Base-by-base conservation (phyloP, 2,329 filamentous ascomycete genomes). In the Samsoniella hepiali region DNA sequence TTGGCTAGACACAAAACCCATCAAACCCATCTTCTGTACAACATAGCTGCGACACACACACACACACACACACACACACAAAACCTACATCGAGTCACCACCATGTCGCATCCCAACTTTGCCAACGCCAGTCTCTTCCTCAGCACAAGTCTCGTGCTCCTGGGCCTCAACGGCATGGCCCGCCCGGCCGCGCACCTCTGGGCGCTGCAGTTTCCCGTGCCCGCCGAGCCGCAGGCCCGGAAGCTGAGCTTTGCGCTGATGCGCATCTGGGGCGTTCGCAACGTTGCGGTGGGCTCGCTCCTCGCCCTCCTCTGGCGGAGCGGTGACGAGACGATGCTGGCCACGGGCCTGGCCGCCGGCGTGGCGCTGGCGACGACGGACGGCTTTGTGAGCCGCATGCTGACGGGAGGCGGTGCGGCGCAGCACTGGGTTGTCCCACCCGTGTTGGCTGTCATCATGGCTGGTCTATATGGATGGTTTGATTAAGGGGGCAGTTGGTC, bases 241-340 rank as follows among this genome's bases (percentile, higher is more conserved):
- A 36, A 27, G 22, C n/a, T 56, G 53, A 56, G 53, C 34, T 56
- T 40, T 6, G 53, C 53, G 22, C n/a, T 56, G 5, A 42, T 56
- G 53, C 53, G 53, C n/a, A 56, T 56, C 13, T 56, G 53, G 53
- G 53, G 31, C 11, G 29, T 42, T 15, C 53, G 53, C n/a, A 56
- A 56, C 22, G 13, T 56, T 31, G 22, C 36, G 8, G 53, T 56
- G 5, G 53, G 53, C 11, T 56, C 40, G 10, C 38, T 56, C 27
- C 53, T 56, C 29, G n/a, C n/a, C 27, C 34, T 56, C n/a, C 42
- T 56, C 17, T 56, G 53, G 53, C 38, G n/a, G 11, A 56, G 34
- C 5, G 53, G 53, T 5, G 40, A 56, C 11, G 53, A 56, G n/a
- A 29, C 27, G 22, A 5, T 56, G 53, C n/a, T 56, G 36, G 53